A percentile compares a stretch with the other conserved stretches of the same genome.
phyloP scores from a whole-genome alignment of 164 flowering plant species.

The Tinospora cordifolia region DNA sequence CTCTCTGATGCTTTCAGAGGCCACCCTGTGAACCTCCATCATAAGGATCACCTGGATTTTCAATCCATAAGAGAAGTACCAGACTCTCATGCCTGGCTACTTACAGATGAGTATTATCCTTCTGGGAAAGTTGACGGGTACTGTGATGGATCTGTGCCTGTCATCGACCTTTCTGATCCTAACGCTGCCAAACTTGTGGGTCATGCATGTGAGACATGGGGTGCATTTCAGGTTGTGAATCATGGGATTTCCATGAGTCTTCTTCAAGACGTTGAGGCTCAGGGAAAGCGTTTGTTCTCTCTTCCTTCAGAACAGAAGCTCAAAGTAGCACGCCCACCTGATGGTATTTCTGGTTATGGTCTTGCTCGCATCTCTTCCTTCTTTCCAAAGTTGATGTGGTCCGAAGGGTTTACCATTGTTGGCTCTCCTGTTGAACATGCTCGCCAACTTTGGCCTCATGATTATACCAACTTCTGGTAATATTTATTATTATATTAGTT shows the following conservation, averaged over 20 bases:
- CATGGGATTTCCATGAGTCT: conserved; percentile 49
- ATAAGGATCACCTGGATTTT: conserved; percentile 40
- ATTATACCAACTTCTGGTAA: conserved; percentile 59
- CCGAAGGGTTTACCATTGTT: conserved; percentile 74
- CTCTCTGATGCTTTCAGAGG: conserved; percentile 35
- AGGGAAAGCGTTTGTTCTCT: conserved; percentile 40
- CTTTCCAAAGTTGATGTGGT: conserved; percentile 75
- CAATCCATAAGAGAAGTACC: conserved; percentile 48
- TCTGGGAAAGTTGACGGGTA: not conserved
- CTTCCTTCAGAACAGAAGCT: conserved; percentile 66
- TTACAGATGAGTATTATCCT: conserved; percentile 14
- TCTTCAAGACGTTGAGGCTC: conserved; percentile 37
- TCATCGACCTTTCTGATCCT: conserved; percentile 46
- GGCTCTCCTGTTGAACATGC: conserved; percentile 71
- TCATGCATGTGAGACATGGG: conserved; percentile 76
- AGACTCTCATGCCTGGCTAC: conserved; percentile 59
- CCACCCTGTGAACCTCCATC: conserved; percentile 34
- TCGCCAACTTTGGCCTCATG: conserved; percentile 71
- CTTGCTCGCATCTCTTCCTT: conserved; percentile 59
- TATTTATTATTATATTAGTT: too few species aligned
- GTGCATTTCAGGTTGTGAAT: conserved; percentile 64
- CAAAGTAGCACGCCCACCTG: conserved; percentile 53
- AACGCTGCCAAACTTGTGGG: conserved; percentile 43
- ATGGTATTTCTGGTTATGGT: conserved; percentile 69
- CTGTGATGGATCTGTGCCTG: conserved; percentile 41